Conservation (phyloP, 83 land plant genomes). For the Thuja plicata region DNA sequence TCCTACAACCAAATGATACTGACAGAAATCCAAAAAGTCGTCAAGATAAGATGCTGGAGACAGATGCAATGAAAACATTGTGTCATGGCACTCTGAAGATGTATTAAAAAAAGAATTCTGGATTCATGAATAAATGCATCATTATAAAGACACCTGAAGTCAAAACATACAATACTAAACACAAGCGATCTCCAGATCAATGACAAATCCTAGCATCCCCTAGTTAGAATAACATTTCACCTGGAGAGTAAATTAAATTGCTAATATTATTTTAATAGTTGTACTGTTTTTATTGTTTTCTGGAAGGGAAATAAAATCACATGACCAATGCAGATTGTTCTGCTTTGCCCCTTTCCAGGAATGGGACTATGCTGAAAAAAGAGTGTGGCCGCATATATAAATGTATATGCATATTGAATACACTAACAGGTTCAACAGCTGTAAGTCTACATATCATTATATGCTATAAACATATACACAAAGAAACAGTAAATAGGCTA, state of each 20-base stretch:
- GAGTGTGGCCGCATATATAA: not conserved
- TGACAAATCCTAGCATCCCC: not conserved
- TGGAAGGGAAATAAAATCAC: slow-evolving; percentile 4
- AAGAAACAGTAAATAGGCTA: not conserved
- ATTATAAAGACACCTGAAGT: not conserved
- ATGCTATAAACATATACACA: not conserved
- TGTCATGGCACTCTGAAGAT: not conserved
- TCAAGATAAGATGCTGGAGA: not conserved
- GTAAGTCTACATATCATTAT: not conserved
- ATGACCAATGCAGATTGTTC: not conserved
- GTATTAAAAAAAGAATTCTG: not conserved
- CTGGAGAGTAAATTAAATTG: not conserved
- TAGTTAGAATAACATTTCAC: not conserved
- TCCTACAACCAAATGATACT: not conserved
- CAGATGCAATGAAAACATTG: not conserved
- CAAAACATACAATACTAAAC: not conserved
- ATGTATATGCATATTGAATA: not conserved
- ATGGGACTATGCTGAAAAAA: not conserved
- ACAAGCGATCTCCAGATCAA: not conserved
- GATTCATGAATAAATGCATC: not conserved
- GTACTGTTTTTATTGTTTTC: not conserved
- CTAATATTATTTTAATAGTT: not conserved
- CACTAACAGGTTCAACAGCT: not conserved
- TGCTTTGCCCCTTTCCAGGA: not conserved
- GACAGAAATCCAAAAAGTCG: not conserved